These are phyloP conservation scores for Diaporthe vaccinii DNA, from an alignment of 2,329 filamentous ascomycete genomes.

Conservation along the genomic window DNA sequence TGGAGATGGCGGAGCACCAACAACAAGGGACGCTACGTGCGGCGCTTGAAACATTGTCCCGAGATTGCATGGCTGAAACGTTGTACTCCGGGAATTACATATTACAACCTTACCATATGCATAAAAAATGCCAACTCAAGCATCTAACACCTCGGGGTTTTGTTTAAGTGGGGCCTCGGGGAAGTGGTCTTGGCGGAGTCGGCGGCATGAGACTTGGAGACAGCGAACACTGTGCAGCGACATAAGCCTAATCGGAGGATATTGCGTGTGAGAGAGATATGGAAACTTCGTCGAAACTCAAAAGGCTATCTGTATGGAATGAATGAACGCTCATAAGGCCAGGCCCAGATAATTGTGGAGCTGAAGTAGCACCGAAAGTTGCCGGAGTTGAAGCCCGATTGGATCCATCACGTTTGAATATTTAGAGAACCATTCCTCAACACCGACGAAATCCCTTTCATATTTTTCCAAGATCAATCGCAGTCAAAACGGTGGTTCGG, in stretches of 20 bases:
- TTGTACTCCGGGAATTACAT: too few species aligned
- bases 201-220: neutral
- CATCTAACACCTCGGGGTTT: neutral
- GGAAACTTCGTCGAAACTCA: neutral
- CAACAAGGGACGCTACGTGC: too few species aligned
- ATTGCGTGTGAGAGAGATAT: neutral
- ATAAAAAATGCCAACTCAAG: too few species aligned
- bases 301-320: neutral
- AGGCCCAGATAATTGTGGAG: neutral
- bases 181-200: neutral
- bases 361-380: neutral
- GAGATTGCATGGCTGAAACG: too few species aligned
- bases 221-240: neutral
- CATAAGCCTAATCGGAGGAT: neutral
- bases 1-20: too few species aligned
- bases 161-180: neutral
- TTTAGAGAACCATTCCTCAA: too few species aligned
- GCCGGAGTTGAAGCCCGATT: neutral
- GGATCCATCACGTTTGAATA: neutral
- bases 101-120: too few species aligned
- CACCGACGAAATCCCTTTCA: neutral
- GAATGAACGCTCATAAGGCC: neutral
- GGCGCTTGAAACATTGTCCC: too few species aligned
- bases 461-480: neutral
- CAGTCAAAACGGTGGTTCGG: neutral